A percentile compares a stretch with the other conserved stretches of the same genome.
phyloP scores from a whole-genome alignment of 2,329 filamentous ascomycete genomes.

The Talaromyces marneffei region DNA sequence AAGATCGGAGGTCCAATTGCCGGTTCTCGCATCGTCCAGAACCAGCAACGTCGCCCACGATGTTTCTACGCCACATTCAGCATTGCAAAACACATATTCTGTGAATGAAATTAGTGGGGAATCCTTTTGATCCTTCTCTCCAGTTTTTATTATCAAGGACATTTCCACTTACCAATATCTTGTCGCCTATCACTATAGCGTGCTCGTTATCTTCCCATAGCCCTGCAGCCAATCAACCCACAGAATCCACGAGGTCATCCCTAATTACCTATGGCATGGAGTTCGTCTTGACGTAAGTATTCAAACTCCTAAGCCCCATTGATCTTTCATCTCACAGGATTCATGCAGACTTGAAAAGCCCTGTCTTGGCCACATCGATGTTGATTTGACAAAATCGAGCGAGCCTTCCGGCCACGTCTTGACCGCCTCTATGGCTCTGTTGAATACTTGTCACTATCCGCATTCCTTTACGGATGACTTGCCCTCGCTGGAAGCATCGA shows the following conservation, averaged over 20 bases:
- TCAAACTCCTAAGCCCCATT: too few species aligned
- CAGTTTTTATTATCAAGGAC: background rate
- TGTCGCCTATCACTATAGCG: background rate
- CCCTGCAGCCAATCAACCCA: background rate
- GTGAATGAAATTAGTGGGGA: background rate
- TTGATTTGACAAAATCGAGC: slow-evolving; percentile 15
- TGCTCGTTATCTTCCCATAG: background rate
- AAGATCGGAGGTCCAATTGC: background rate
- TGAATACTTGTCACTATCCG: slow-evolving; percentile 16
- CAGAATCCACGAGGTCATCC: background rate
- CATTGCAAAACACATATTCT: slow-evolving; percentile 17
- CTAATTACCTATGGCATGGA: slow-evolving; percentile 19
- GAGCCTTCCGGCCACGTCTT: slow-evolving; percentile 25
- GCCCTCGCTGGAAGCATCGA: slow-evolving; percentile 11
- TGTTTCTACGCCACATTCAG: background rate
- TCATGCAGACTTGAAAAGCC: slow-evolving; percentile 34
- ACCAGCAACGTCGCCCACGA: background rate
- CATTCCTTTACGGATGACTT: slow-evolving; percentile 11
- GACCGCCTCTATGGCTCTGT: slow-evolving; percentile 25
- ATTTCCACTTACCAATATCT: background rate
- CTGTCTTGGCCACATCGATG: slow-evolving; percentile 28
- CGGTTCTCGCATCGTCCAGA: background rate
- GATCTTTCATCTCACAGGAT: too few species aligned
- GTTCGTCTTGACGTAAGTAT: slow-evolving; percentile 31
- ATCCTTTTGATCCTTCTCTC: background rate